Conservation (phyloP, 2,329 filamentous ascomycete species). For the Colletotrichum phormii region DNA sequence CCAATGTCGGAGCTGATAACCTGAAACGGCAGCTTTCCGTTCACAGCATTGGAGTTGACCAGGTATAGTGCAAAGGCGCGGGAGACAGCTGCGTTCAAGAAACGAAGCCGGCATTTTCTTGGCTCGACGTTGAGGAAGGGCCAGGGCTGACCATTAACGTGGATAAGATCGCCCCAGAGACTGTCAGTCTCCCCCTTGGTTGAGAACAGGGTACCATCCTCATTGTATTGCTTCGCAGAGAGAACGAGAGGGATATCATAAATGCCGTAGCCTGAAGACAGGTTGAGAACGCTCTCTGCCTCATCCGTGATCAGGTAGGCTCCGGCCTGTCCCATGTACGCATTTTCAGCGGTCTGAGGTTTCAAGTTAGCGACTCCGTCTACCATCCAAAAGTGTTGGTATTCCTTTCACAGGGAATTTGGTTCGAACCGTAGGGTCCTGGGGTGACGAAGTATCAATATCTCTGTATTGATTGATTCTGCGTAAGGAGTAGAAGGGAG, state of each 20-base stretch:
- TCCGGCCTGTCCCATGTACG: slow-evolving; percentile 67
- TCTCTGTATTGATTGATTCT: too few relatives aligned
- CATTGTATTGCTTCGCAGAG: slow-evolving; percentile 62
- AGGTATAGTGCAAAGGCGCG: slow-evolving; percentile 62
- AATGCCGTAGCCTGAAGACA: slow-evolving; percentile 61
- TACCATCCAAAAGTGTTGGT: too few relatives aligned
- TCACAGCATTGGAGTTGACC: slow-evolving; percentile 43
- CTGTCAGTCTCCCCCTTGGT: slow-evolving; percentile 56
- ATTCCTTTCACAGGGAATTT: too few relatives aligned
- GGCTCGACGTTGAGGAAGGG: slow-evolving; percentile 68
- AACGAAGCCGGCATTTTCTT: slow-evolving; percentile 69
- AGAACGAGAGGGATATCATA: slow-evolving; percentile 66
- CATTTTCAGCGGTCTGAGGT: slow-evolving; percentile 63
- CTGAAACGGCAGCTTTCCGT: slow-evolving; percentile 56
- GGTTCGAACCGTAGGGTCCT: too few relatives aligned
- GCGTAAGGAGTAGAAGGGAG: too few relatives aligned
- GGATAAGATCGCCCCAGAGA: slow-evolving; percentile 68
- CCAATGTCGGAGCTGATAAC: slow-evolving; percentile 67
- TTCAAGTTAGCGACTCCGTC: background rate
- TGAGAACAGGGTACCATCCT: slow-evolving; percentile 60
- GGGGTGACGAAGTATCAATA: too few relatives aligned
- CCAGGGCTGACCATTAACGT: slow-evolving; percentile 70
- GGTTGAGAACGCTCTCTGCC: slow-evolving; percentile 57
- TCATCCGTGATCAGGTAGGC: slow-evolving; percentile 65
- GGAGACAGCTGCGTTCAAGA: slow-evolving; percentile 61